Percentiles rank a stretch among this genome's conserved stretches.
Conservation (phyloP, 805 yeast species). For the Yarrowia deformans region DNA sequence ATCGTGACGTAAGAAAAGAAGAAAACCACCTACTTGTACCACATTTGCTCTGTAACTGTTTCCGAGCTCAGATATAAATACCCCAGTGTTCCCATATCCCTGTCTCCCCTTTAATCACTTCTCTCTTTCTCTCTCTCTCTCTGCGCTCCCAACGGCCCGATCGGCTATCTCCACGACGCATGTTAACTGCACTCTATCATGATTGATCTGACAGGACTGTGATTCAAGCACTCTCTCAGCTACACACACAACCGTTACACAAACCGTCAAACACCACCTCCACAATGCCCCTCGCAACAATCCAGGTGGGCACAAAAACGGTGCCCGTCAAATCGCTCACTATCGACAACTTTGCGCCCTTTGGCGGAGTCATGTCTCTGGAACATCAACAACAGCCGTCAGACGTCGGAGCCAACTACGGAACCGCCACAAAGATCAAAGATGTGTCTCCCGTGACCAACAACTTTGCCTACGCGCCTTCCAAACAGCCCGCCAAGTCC, state of each 20-base stretch:
- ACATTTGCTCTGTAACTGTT: too few species aligned
- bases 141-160: conserved; percentile 21
- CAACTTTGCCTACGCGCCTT: conserved; percentile 57
- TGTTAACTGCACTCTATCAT: background rate
- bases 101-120: too few species aligned
- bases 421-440: conserved; percentile 84
- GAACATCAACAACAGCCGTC: conserved; percentile 67
- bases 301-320: background rate
- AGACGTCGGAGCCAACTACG: conserved; percentile 76
- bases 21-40: too few species aligned
- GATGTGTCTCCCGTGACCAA: conserved; percentile 74
- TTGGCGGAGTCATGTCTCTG: conserved; percentile 81
- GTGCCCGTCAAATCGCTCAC: conserved; percentile 24
- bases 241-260: too few species aligned
- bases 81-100: too few species aligned
- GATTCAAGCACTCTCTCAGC: too few species aligned
- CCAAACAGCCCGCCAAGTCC: conserved; percentile 60
- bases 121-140: too few species aligned
- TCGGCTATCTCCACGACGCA: conserved; percentile 11
- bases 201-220: too few species aligned
- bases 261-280: too few species aligned
- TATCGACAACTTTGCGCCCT: conserved; percentile 59
- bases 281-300: conserved; percentile 15
- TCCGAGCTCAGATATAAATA: too few species aligned
- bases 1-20: too few species aligned